Conservation (phyloP, 768 basidiomycete genomes). For the Mrakia blollopis region DNA sequence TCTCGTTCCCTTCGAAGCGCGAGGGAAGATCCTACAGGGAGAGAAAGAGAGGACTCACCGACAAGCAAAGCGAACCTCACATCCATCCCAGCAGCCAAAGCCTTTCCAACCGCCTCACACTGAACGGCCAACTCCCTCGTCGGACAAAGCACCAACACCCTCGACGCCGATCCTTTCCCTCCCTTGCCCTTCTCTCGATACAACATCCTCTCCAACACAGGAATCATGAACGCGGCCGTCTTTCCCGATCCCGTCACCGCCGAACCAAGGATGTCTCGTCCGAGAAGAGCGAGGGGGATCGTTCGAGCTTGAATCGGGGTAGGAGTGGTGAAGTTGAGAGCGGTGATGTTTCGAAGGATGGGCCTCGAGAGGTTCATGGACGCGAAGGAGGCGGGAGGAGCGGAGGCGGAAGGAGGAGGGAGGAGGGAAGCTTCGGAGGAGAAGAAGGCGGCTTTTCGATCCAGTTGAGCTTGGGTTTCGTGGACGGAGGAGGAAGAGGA, state of each 20-base stretch:
- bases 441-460: constrained; percentile 83
- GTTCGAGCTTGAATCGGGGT: constrained; percentile 95
- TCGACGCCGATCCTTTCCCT: constrained; percentile 58
- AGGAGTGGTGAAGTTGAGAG: constrained; percentile 69
- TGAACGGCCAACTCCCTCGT: constrained; percentile 95
- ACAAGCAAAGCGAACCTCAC: constrained; percentile 86
- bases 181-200: constrained; percentile 87
- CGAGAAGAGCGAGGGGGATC: constrained; percentile 86
- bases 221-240: constrained; percentile 94
- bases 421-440: constrained; percentile 48
- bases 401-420: constrained; percentile 36
- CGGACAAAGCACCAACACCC: constrained; percentile 88
- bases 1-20: neutral
- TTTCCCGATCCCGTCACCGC: constrained; percentile 98
- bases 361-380: constrained; percentile 95
- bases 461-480: constrained; percentile 58
- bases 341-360: constrained; percentile 80
- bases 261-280: constrained; percentile 91
- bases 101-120: constrained; percentile 84
- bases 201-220: constrained; percentile 82
- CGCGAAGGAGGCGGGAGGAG: constrained; percentile 59
- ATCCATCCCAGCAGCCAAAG: constrained; percentile 66
- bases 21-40: neutral
- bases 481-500: constrained; percentile 59
- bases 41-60: constrained; percentile 50